Evolutionary conservation across 139 green algal genomes (phyloP), one percentile per base, ranked within the genome.

Genomic region (Coccomyxa sp.): DNA sequence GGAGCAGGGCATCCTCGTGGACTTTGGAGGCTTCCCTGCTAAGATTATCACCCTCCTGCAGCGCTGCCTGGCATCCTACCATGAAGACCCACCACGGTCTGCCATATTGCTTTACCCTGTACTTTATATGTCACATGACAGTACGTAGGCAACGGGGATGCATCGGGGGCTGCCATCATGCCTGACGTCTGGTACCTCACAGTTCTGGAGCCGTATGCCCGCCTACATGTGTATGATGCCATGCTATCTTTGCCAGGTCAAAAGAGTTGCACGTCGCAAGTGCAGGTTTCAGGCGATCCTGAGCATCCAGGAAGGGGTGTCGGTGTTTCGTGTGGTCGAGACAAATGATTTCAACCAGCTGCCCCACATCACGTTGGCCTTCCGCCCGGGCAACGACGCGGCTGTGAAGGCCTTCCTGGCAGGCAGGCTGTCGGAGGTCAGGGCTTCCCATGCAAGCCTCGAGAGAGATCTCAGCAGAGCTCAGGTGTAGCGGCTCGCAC

Each of bases 291-390:
- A 89, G 72, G 87, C 88, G 6, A 87, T 95, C 31, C 79, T 94
- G 75, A 64, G 41, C 6, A 58, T 79, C 8, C 79, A 79, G 8
- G 79, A 77, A 12, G 75, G n/a, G 1, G 87, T 94, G 34, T 93
- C 89, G 5, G 29, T 87, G 0, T 87, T 99, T 68, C 85, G 87
- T 29, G 90, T 98, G 9, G 80, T 98, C 29, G 94, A 98, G 82
- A 97, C 91, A 31, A 98, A 98, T 77, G 92, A 97, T 64, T 98
- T 98, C 86, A 98, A 98, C 78, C 91, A 96, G 69, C 82, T 98
- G 73, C 86, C 92, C 0, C 95, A 98, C 82, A 93, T 99, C 22
- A 91, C 87, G 0, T 85, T 99, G 39, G 79, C 83, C 0, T 96
- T 99, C 81, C 79, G 88, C 4, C 88, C 90, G 0, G 95, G 92